These are phyloP conservation scores for Nemania sp. DNA, from an alignment of 2,329 filamentous ascomycete genomes.

Conservation along the genomic window DNA sequence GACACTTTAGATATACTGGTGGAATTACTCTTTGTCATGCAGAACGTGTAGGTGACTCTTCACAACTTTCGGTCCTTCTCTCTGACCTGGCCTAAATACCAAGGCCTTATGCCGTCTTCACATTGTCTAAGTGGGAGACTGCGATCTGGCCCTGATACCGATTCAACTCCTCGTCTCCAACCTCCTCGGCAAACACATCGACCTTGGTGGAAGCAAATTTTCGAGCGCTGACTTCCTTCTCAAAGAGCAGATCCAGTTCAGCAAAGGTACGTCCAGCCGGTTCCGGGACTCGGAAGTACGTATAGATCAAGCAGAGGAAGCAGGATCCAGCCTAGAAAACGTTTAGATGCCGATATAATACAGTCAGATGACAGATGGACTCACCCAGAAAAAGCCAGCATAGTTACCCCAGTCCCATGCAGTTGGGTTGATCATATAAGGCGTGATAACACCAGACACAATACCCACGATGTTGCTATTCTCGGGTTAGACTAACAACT, in stretches of 20 bases:
- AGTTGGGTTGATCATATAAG: constrained; percentile 88
- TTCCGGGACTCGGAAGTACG: constrained; percentile 80
- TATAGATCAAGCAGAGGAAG: constrained; percentile 80
- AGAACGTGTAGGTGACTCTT: too few relatives aligned
- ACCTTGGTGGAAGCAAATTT: constrained; percentile 68
- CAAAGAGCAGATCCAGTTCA: constrained; percentile 84
- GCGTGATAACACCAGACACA: constrained; percentile 78
- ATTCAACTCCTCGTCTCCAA: constrained; percentile 54
- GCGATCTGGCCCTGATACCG: constrained; percentile 52
- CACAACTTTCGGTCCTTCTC: background rate
- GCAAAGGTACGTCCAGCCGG: constrained; percentile 81
- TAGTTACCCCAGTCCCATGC: constrained; percentile 90
- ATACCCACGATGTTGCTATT: constrained; percentile 78
- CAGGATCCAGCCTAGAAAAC: constrained; percentile 67
- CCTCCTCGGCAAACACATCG: constrained; percentile 58
- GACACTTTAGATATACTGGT: too few relatives aligned
- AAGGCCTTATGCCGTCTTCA: constrained; percentile 8
- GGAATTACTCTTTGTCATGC: too few relatives aligned
- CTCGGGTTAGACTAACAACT: constrained; percentile 14
- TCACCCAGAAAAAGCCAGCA: constrained; percentile 82
- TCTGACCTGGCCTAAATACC: background rate
- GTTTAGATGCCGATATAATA: constrained; percentile 11
- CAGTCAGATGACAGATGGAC: constrained; percentile 26
- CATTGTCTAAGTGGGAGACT: constrained; percentile 35
- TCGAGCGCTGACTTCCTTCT: constrained; percentile 70